Percentiles rank a stretch among this genome's conserved stretches.
Evolutionary conservation across 768 basidiomycete genomes (phyloP).

Genomic region (Boletus rubescentipes): DNA sequence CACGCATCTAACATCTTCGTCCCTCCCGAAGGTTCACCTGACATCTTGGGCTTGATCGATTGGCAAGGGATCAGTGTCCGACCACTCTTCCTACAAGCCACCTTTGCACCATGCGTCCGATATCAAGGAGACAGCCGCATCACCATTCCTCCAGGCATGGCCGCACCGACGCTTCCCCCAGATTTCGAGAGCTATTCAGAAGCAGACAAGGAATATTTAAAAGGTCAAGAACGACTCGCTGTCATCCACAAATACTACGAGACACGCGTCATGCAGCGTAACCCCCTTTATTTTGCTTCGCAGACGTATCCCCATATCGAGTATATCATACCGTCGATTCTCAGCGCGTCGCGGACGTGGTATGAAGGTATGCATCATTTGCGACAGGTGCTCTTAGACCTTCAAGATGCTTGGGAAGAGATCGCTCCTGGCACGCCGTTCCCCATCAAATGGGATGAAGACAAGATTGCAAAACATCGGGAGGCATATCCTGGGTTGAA

Average conservation of each 20-base stretch:
- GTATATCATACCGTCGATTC: background rate
- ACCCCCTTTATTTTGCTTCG: background rate
- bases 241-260: constrained; percentile 8
- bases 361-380: constrained; percentile 1
- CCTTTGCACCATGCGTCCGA: constrained; percentile 1
- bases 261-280: background rate
- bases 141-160: background rate
- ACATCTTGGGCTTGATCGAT: constrained; percentile 13
- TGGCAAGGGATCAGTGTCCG: constrained; percentile 17
- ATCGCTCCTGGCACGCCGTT: background rate
- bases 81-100: constrained; percentile 15
- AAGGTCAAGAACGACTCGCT: constrained; percentile 1
- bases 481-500: background rate
- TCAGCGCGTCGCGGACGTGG: constrained; percentile 4
- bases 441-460: background rate
- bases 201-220: background rate
- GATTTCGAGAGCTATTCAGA: background rate
- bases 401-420: background rate
- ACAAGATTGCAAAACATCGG: background rate
- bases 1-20: constrained; percentile 16
- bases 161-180: background rate
- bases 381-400: background rate
- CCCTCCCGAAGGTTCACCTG: background rate
- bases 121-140: constrained; percentile 6
- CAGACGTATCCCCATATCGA: background rate